Evolutionary conservation across 805 yeast genomes (phyloP).

Genomic region (Saccharomycopsis fodiens): DNA sequence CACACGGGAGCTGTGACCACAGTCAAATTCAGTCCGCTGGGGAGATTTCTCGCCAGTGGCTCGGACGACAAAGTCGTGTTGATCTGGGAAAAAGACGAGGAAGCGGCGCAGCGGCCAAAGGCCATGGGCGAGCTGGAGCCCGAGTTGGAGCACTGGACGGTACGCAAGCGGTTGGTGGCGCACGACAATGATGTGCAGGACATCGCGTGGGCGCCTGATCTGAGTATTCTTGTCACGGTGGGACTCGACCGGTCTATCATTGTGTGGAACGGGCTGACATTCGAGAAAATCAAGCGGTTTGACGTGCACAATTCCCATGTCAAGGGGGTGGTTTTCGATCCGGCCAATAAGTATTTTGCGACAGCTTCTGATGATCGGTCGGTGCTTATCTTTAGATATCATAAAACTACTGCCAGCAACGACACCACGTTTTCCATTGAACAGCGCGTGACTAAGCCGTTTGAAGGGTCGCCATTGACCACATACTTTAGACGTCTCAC

Average conservation of each 20-base stretch:
- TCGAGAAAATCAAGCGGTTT: conserved; percentile 80
- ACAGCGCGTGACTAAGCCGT: conserved; percentile 75
- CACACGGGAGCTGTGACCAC: conserved; percentile 97
- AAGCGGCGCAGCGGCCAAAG: conserved; percentile 39
- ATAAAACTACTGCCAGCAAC: conserved; percentile 46
- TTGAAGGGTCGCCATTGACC: conserved; percentile 80
- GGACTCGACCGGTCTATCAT: conserved; percentile 91
- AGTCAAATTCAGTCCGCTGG: conserved; percentile 87
- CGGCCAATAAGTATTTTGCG: conserved; percentile 95
- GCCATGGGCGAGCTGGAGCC: conserved; percentile 62
- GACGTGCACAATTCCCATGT: conserved; percentile 94
- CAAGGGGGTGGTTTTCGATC: conserved; percentile 95
- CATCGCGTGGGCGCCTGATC: conserved; percentile 96
- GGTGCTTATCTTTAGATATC: conserved; percentile 79
- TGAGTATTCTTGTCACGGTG: conserved; percentile 82
- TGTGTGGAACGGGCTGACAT: conserved; percentile 89
- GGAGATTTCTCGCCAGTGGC: conserved; percentile 86
- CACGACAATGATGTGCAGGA: conserved; percentile 98
- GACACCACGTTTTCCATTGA: conserved; percentile 84
- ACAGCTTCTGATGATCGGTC: conserved; percentile 96
- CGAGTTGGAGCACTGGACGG: conserved; percentile 91
- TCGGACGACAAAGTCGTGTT: conserved; percentile 89
- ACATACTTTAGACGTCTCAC: conserved; percentile 80
- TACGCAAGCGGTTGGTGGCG: conserved; percentile 83
- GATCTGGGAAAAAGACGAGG: conserved; percentile 90